Base-by-base conservation (phyloP, 345 rosid species). In the Streptanthus diversifolius region DNA sequence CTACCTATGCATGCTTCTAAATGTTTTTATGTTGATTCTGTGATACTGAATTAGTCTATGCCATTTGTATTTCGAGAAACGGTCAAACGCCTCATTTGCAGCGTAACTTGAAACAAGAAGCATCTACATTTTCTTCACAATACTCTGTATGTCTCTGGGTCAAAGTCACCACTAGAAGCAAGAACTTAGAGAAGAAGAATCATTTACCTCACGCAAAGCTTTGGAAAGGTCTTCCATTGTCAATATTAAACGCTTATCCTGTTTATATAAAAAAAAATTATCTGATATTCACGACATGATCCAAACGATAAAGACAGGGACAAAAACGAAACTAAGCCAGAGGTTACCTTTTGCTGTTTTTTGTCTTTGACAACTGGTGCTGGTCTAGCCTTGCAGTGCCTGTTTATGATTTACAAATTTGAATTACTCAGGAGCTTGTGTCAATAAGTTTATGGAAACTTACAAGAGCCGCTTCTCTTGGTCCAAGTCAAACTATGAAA, bases 381-480 rank as follows among this genome's bases (percentile, higher is more conserved):
- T 71, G 82, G 97, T 72, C 98, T 87, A 68, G 98, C 98, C 86
- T 85, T 89, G 87, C 96, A 93, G 49, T 91, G 96, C 87, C 96
- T 91, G 72, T 75, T 77, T 15, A 10, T 47, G 33, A 7, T 30
- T 77, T 49, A 75, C 64, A 68, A 5, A 25, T 58, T 8, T 13
- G 49, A 48, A 71, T 56, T 17, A 32, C 18, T 45, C 39, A 2
- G 29, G 3, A 49, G 37, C 22, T 68, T 33, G 4, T 37, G 7
- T 44, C 49, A 75, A 49, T 33, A 15, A 24, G 24, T 2, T 41
- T 13, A 13, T 55, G 24, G 10, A 19, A 43, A 69, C 43, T 21
- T n/a, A 45, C 35, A 69, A 1, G 1, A 30, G 35, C 58, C 0
- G 13, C 52, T 73, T 27, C 29, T 51, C 44, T 55, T 39, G 7